Evolutionary conservation across 164 flowering plant species (phyloP), one percentile per base, ranked within the genome.

Genomic region (Magnolia sinica): DNA sequence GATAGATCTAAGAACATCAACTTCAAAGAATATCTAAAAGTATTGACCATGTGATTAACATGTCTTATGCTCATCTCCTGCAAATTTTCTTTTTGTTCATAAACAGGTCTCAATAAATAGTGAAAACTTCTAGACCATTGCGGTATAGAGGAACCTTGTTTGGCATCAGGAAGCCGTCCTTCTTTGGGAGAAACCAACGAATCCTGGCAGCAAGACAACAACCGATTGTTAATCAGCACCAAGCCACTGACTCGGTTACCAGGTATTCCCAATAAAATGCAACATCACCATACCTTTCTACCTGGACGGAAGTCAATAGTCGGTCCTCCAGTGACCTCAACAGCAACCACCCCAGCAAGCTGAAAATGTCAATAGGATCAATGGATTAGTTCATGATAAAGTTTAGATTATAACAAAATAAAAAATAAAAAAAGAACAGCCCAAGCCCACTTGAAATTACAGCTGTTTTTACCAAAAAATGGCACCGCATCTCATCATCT

Each of bases 291-390:
- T 86, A 96, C 99, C 95, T 87, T 90, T 85, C 99, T 91, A 19
- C 99, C 99, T 70, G 99, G 98, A 82, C 88, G 89, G 85, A 94
- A 96, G 50, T 88, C 87, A 77, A 96, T 81, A 11, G 95, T 87
- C 23, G 98, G 99, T 68, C 98, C 99, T 73, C 98, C 99, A 76
- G 98, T 92, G 58, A 96, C 87, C 86, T 96, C 97, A 68, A 96
- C 99, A 4, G 99, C 99, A 81, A 96, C 97, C 77, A 92, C 93
- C 69, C 99, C 99, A 63, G 98, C 97, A 84, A 96, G 99, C 98
- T 96, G 84, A 75, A 78, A 79, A 20, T 65, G 68, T 65, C 71
- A 29, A 68, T 68, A 45, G 16, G n/a, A 13, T 29, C 68, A 50
- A 50, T 55, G 61, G 18, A 55, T 55, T 55, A 9, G 13, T 55